Conservation (phyloP, 192 early-diverging fungal genomes). For the Entomortierella parvispora region DNA sequence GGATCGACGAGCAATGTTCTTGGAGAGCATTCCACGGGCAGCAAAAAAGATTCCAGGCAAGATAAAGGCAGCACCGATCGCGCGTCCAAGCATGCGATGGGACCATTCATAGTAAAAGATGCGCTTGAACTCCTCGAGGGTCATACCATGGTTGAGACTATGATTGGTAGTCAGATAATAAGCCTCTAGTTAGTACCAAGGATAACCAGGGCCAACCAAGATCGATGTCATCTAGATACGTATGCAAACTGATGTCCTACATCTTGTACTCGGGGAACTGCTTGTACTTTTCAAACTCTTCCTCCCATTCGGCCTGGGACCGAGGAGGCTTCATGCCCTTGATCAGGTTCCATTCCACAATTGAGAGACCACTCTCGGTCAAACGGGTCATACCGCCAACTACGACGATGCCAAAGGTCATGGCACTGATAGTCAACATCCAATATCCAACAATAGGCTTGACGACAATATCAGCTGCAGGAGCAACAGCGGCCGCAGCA, state of each 20-base stretch:
- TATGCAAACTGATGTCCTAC: constrained; percentile 55
- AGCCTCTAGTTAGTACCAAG: too few relatives aligned
- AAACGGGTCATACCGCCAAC: constrained; percentile 95
- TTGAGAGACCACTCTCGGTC: constrained; percentile 97
- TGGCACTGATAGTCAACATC: constrained; percentile 87
- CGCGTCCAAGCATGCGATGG: constrained; percentile 93
- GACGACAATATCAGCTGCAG: constrained; percentile 25
- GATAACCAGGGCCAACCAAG: neutral
- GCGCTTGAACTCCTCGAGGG: constrained; percentile 91
- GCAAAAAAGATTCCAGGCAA: constrained; percentile 91
- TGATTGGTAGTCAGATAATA: neutral
- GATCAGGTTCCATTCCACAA: constrained; percentile 97
- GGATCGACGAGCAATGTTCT: constrained; percentile 65
- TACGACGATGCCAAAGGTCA: constrained; percentile 94
- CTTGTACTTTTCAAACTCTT: constrained; percentile 98
- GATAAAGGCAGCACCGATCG: constrained; percentile 89
- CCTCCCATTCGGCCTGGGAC: constrained; percentile 86
- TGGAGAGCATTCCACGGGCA: constrained; percentile 80
- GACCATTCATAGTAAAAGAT: constrained; percentile 99
- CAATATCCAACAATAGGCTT: constrained; percentile 89
- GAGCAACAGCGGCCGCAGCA: neutral
- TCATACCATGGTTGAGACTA: constrained; percentile 90
- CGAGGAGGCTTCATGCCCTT: constrained; percentile 92
- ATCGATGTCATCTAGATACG: neutral
- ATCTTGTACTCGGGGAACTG: constrained; percentile 97